These are phyloP conservation scores for Tricholoma saponaceum DNA, from an alignment of 768 basidiomycete species.

Conservation along the genomic window DNA sequence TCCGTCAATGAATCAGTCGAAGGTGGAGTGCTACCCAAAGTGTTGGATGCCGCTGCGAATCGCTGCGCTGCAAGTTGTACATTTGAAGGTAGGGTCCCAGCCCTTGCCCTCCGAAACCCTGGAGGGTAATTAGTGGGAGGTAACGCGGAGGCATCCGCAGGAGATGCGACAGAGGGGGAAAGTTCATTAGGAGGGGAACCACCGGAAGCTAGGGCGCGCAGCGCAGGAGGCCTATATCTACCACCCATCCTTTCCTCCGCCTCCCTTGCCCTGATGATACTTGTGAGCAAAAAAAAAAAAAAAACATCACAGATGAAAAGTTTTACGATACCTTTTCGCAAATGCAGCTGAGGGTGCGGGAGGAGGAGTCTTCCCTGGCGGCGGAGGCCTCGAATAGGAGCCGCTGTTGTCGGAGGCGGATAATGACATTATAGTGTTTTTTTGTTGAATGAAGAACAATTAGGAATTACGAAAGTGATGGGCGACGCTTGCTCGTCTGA, in stretches of 20 bases:
- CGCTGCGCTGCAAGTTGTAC: constrained; percentile 84
- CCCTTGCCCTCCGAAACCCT: constrained; percentile 92
- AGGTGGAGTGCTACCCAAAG: constrained; percentile 42
- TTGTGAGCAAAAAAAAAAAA: constrained; percentile 8
- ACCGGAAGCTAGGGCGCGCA: constrained; percentile 65
- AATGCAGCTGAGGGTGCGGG: constrained; percentile 87
- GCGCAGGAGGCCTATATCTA: constrained; percentile 79
- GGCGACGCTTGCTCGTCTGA: constrained; percentile 28
- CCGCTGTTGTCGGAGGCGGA: constrained; percentile 78
- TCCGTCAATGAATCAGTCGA: constrained; percentile 42
- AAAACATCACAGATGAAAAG: constrained; percentile 14
- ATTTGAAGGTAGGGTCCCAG: constrained; percentile 96
- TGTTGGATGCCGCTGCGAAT: constrained; percentile 65
- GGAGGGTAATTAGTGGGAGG: constrained; percentile 77
- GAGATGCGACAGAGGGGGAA: constrained; percentile 51
- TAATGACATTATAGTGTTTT: constrained; percentile 85
- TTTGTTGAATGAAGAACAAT: constrained; percentile 56
- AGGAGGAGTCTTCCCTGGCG: constrained; percentile 85
- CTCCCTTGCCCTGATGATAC: constrained; percentile 67
- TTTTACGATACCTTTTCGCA: constrained; percentile 67
- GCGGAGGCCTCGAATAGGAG: constrained; percentile 75
- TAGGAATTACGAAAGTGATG: constrained; percentile 69
- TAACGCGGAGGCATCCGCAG: constrained; percentile 52
- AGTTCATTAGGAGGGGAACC: constrained; percentile 73
- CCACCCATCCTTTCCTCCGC: constrained; percentile 64